Evolutionary conservation across 2,329 filamentous ascomycete species (phyloP), one percentile per base, ranked within the genome.

Genomic region (Phaeosphaeriaceae sp.): DNA sequence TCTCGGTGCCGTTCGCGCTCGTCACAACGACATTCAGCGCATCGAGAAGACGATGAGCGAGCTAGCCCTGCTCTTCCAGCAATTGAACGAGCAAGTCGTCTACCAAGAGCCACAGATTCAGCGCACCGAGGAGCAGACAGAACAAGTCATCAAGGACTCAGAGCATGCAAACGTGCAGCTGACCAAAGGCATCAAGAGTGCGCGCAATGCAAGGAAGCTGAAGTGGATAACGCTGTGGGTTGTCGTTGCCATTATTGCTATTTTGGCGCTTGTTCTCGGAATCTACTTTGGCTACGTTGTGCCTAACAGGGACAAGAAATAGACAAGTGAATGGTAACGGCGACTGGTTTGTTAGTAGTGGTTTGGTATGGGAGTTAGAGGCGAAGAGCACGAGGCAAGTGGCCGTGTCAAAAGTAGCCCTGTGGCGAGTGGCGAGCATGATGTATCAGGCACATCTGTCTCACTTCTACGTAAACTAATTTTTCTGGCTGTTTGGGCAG

Each of bases 141-240:
- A 85, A 57, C 81, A 88, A 68, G 89, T 90, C 13, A 85, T 84
- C 60, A 81, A 86, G 60, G 86, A 93, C 73, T 84, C 91, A 51
- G 83, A 89, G 67, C 84, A 87, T 63, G 91, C 86, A 66, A 92
- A 91, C 77, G 81, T 82, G 60, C 85, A 94, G 67, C 86, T 94
- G 59, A 84, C 85, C 66, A 83, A 86, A 72, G 91, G 88, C 58
- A 91, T 89, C 66, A 82, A 85, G 63, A 85, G 85, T 68, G 91
- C 90, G 50, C 83, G 85, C 65, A 84, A 86, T 67, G 85, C 86
- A 67, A 85, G 90, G 69, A 91, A 88, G 82, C 85, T 92, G 79
- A 94, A 94, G 83, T 93, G 91, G 91, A 92, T 86, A 85, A 91
- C 89, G 73, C 80, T 91, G 60, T 78, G 87, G 60, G 81, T 93